Base-by-base conservation (phyloP, 352 stramenopile genomes). In the Aphanomyces cochlioides region DNA sequence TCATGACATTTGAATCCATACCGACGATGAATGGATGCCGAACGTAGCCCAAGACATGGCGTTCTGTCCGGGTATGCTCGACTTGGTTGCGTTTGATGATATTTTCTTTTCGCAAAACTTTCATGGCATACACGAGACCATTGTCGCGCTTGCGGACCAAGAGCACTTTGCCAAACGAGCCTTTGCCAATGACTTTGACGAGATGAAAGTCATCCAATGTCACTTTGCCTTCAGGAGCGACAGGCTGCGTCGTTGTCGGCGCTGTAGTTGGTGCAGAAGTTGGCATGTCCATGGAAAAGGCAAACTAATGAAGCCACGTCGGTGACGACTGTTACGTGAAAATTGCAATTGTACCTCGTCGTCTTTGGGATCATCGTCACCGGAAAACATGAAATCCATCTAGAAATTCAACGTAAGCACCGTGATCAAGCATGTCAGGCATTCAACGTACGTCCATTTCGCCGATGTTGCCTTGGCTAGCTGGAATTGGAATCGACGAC, bases 11-110 rank as follows among this genome's bases (percentile, higher is more conserved):
- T 50, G 17, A 50, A 50, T 12, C 10, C 54, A 13, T 40, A 66
- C 94, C 92, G 10, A 99, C 96, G 73, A 99, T 98, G 77, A 99
- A 99, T 47, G 96, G 97, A 76, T 99, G 96, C 48, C 93, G 90
- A 47, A 99, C 93, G 74, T 98, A 98, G 36, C 93, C 96, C 8
- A 99, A 82, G 38, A 99, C 96, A 72, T 96, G 96, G 17, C 96
- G 85, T 84, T 99, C 97, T 28, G 96, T 99, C 74, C 95, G 97
- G n/a, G 96, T 99, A 80, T 99, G 97, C 79, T 99, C 96, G 37
- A 99, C 92, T 80, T 99, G 96, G 75, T 99, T 99, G 57, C 96
- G 86, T 75, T 98, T 98, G 76, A 99, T 98, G 70, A 99, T 98
- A 73, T 98, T 98, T 67, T 98, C 95, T 81, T 99, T 99, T 56